phyloP scores from a whole-genome alignment of 2,329 filamentous ascomycete genomes.

The Cadophora malorum region DNA sequence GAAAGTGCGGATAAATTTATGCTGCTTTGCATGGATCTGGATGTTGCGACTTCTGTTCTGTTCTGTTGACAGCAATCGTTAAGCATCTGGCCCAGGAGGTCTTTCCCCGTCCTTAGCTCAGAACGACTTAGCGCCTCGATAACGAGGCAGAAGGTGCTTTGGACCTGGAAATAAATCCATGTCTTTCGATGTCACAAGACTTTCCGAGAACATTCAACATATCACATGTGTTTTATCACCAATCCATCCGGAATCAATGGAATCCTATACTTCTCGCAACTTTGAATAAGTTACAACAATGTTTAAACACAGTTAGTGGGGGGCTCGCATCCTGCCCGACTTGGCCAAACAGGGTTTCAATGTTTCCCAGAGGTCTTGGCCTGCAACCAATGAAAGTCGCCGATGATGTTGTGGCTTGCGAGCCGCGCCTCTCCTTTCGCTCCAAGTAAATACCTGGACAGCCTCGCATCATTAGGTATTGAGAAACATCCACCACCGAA shows the following conservation, averaged over 20 bases:
- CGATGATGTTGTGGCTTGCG: slow-evolving; percentile 22
- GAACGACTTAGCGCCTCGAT: slow-evolving; percentile 3
- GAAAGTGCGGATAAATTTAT: not conserved
- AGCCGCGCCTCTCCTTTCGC: slow-evolving; percentile 6
- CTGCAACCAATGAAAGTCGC: slow-evolving; percentile 12
- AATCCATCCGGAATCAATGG: not conserved
- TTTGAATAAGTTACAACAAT: not conserved
- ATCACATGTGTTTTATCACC: not conserved
- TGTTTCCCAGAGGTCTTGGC: not conserved
- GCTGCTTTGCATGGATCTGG: not conserved
- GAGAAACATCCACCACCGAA: slow-evolving; percentile 4
- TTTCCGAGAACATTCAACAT: not conserved
- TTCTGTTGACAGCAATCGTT: slow-evolving; percentile 3
- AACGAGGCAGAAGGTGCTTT: not conserved
- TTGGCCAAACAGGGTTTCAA: slow-evolving; percentile 14
- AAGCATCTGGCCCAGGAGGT: not conserved
- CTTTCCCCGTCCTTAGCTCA: not conserved
- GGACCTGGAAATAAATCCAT: not conserved
- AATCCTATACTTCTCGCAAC: not conserved
- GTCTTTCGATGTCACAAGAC: not conserved
- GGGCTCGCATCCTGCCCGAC: slow-evolving; percentile 12
- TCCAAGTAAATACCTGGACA: slow-evolving; percentile 11
- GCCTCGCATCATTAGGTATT: not conserved
- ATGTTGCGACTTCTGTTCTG: not conserved
- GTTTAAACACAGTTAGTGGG: not conserved